Evolutionary conservation across 805 yeast genomes (phyloP), one percentile per base, ranked within the genome.

Genomic region (Wickerhamomyces ciferrii): DNA sequence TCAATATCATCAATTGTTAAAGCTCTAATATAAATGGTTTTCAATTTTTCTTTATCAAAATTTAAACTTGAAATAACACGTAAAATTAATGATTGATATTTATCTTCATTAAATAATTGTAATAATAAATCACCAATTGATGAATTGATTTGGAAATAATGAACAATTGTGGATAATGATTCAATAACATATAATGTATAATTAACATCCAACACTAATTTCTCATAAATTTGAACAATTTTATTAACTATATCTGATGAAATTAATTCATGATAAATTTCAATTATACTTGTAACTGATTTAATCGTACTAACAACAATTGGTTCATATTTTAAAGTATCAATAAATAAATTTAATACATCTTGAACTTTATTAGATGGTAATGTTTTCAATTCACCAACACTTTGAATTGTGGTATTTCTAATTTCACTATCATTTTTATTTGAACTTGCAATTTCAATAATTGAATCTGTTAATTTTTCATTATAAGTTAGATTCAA

Each of bases 381-480:
- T 24, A 66, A 35, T 2, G 54, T 50, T n/a, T 53, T 54, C 42
- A 69, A 45, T 27, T 51, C 44, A 13, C 67, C 66, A 13, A 69
- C 39, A 2, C 60, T 61, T 36, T 52, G 53, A 17, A 69, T 60
- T 1, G 74, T 69, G n/a, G 52, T 50, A 38, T 64, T 69, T 48
- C 74, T 57, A 6, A 69, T 53, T 32, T 68, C 73, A 46, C 68
- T 58, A 39, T 63, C 72, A 27, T 60, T 56, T 36, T 70, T 64
- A 2, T 68, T 48, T 2, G 65, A 57, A 0, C 57, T 45, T 5
- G 70, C 72, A 35, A 65, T 63, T 2, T 59, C 55, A 11, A 66
- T 53, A 3, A 73, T 70, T 27, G 69, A 54, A 8, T 48, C 41
- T 1, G 53, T 47, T 19, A 59, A 35, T 1, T 43, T 39, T 7